Evolutionary conservation across 371 early-diverging fungal species (phyloP).

Genomic region (Lichtheimia ornata): DNA sequence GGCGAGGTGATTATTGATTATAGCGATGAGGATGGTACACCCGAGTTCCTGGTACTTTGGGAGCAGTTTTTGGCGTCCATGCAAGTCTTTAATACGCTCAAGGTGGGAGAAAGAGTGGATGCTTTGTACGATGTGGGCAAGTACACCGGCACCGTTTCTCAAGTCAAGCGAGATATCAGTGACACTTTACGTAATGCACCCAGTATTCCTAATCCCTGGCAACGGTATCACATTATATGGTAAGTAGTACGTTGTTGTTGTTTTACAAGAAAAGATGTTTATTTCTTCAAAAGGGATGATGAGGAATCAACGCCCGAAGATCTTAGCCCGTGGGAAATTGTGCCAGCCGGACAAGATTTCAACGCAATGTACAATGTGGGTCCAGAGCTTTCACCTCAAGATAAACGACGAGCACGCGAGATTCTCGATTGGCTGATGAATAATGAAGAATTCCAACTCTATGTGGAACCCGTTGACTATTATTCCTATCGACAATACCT

Average conservation of each 20-base stretch:
- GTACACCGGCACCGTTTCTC: constrained; percentile 60
- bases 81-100: constrained; percentile 39
- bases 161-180: constrained; percentile 24
- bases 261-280: background rate
- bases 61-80: constrained; percentile 64
- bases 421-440: constrained; percentile 37
- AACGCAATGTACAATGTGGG: constrained; percentile 31
- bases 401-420: constrained; percentile 35
- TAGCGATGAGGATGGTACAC: constrained; percentile 69
- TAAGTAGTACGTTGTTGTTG: constrained; percentile 6
- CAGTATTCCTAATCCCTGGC: constrained; percentile 50
- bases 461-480: constrained; percentile 69
- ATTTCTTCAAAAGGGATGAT: constrained; percentile 31
- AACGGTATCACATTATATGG: constrained; percentile 59
- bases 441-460: constrained; percentile 56
- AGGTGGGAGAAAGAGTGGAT: constrained; percentile 58
- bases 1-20: constrained; percentile 64
- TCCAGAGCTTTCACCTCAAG: constrained; percentile 11
- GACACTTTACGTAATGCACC: constrained; percentile 30
- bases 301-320: constrained; percentile 31
- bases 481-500: constrained; percentile 67
- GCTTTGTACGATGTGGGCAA: constrained; percentile 67
- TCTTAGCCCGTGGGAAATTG: constrained; percentile 60
- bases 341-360: constrained; percentile 40
- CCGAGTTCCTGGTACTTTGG: constrained; percentile 72